Conservation (phyloP, 495 filamentous ascomycete species). For the Neurospora sp. region DNA sequence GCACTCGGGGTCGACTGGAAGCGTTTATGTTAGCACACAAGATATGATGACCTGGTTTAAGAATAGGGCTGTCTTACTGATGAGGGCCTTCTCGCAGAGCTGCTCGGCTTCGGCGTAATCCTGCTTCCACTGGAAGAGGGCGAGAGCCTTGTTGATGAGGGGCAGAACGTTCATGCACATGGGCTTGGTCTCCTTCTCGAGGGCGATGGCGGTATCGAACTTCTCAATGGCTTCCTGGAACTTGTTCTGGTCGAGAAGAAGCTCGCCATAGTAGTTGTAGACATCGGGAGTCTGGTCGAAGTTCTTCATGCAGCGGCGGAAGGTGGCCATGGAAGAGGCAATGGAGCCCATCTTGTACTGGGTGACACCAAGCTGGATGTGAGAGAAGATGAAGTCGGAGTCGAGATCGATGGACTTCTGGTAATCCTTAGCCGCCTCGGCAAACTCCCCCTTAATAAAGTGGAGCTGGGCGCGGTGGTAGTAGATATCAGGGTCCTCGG, state of each 20-base stretch:
- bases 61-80: constrained; percentile 54
- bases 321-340: constrained; percentile 96
- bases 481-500: constrained; percentile 92
- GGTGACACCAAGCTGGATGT: constrained; percentile 98
- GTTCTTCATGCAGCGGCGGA: constrained; percentile 95
- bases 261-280: constrained; percentile 98
- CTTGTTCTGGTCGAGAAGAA: constrained; percentile 95
- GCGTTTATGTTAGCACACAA: constrained; percentile 18
- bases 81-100: constrained; percentile 92
- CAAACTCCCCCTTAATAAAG: constrained; percentile 92
- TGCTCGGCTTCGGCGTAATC: constrained; percentile 92
- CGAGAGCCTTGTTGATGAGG: constrained; percentile 95
- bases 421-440: constrained; percentile 93
- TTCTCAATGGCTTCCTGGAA: constrained; percentile 93
- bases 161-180: constrained; percentile 95
- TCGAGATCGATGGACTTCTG: constrained; percentile 98
- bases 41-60: neutral
- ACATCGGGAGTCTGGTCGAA: constrained; percentile 95
- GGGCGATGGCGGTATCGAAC: constrained; percentile 94
- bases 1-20: constrained; percentile 91
- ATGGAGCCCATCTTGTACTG: constrained; percentile 99
- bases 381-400: constrained; percentile 92
- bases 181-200: constrained; percentile 90
- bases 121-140: constrained; percentile 95
- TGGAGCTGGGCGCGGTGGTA: constrained; percentile 98